Base-by-base conservation (phyloP, 129 eudicot species). In the Heracleum sosnowskyi region DNA sequence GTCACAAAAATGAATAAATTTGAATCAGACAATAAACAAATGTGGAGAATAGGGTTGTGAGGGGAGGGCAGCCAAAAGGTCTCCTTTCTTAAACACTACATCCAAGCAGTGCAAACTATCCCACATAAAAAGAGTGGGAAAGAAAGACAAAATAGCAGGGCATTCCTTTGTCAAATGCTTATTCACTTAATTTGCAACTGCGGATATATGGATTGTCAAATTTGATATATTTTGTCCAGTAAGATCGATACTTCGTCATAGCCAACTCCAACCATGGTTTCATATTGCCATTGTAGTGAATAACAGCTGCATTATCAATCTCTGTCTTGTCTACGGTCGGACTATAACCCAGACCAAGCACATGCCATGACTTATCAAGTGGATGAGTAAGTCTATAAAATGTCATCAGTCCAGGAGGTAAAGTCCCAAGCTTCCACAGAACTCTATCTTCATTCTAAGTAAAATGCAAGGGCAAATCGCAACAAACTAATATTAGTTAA, bases 191-290 rank as follows among this genome's bases (percentile, higher is more conserved):
- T 47, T 89, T 92, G 89, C 97, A 96, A 76, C 84, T 82, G 45
- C 87, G 87, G 36, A 96, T 81, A n/a, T 90, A 91, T 0, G 96
- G 97, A 81, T 94, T 92, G 81, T 91, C 96, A 78, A 79, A 87
- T 80, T 89, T 94, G 77, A 94, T 86, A 77, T 94, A 91, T 81
- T 94, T 94, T 37, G 89, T 85, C 98, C 98, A 91, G 82, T 88
- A 90, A 4, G 97, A 82, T 29, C 93, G 85, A 76, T 94, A 91
- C 84, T 92, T 94, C 8, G 91, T 88, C 96, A 94, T 91, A 4
- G 98, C 97, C 86, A 94, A 77, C 79, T 94, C 98, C 2, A 94
- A 86, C 98, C 98, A 94, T 2, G 98, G 98, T 80, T 94, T 91
- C 96, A 90, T 91, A 86, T 94, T 94, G 64, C 98, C 98, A 64